Percentiles rank a stretch among this genome's conserved stretches.
phyloP scores from a whole-genome alignment of 306 rosid species.

The Pyrus bretschneideri region DNA sequence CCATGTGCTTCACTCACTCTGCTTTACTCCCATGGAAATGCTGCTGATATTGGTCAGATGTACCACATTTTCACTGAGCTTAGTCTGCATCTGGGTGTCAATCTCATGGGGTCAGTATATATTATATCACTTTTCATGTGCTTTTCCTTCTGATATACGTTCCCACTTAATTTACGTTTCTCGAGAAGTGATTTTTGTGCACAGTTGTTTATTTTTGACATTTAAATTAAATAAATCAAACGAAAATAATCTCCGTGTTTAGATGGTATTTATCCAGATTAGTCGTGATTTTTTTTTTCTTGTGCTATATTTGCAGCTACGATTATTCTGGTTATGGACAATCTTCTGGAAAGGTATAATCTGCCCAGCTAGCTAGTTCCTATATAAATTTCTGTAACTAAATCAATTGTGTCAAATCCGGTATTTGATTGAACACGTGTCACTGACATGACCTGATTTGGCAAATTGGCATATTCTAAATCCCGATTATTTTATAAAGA shows the following conservation, averaged over 20 bases:
- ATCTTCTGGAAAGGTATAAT: constrained; percentile 65
- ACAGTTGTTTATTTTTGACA: too few relatives aligned
- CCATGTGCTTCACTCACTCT: constrained; percentile 49
- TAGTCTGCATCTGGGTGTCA: constrained; percentile 54
- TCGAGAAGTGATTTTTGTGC: neutral
- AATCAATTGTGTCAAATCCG: neutral
- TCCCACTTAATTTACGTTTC: neutral
- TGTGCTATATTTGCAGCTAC: constrained; percentile 32
- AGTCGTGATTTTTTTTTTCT: neutral
- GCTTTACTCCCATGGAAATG: constrained; percentile 73
- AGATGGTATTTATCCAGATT: neutral
- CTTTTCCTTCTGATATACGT: neutral
- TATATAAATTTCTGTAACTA: neutral
- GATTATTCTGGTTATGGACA: constrained; percentile 82
- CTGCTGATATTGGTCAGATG: constrained; percentile 74
- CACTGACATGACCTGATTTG: neutral
- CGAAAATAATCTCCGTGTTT: neutral
- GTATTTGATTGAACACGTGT: neutral
- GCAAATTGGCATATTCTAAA: neutral
- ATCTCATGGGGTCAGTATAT: constrained; percentile 58
- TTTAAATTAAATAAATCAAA: neutral
- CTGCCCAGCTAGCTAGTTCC: neutral
- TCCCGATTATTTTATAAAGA: neutral
- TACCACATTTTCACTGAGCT: constrained; percentile 50
- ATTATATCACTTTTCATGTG: neutral